A percentile compares a stretch with the other conserved stretches of the same genome.
phyloP scores from a whole-genome alignment of 805 yeast genomes.

The Candida germanica region DNA sequence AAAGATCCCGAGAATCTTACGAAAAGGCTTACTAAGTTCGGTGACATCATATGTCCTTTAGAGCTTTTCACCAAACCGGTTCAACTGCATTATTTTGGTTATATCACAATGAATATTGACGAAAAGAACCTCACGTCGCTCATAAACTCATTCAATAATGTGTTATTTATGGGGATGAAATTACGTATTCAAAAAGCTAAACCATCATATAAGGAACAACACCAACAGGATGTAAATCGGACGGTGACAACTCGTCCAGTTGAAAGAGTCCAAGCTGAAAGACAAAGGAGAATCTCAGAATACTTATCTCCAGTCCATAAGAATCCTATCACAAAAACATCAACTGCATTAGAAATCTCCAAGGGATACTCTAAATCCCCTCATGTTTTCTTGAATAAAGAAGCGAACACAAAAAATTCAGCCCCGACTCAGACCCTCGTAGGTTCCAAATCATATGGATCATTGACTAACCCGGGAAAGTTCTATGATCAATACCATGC shows the following conservation, averaged over 20 bases:
- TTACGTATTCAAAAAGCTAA: conserved; percentile 62
- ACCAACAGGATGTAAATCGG: conserved; percentile 45
- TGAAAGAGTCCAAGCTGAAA: conserved; percentile 23
- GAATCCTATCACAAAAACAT: conserved; percentile 21
- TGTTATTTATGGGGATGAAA: conserved; percentile 70
- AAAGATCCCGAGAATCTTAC: conserved; percentile 45
- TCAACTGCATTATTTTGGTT: conserved; percentile 60
- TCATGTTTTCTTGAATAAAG: conserved; percentile 29
- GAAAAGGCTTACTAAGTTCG: conserved; percentile 60
- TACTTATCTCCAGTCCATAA: conserved; percentile 22
- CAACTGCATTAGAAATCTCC: conserved; percentile 13
- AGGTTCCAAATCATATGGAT: conserved; percentile 36
- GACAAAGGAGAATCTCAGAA: conserved; percentile 44
- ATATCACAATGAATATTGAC: conserved; percentile 54
- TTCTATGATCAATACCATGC: conserved; percentile 23
- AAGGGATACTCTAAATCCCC: conserved; percentile 24
- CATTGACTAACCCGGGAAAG: conserved; percentile 29
- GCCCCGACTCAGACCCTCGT: conserved; percentile 27
- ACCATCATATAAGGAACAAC: conserved; percentile 44
- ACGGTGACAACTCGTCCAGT: conserved; percentile 24
- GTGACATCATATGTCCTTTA: conserved; percentile 46
- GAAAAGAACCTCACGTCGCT: conserved; percentile 47
- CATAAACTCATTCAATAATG: conserved; percentile 60
- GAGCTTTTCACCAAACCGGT: conserved; percentile 56
- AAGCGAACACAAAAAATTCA: conserved; percentile 34